Conservation (phyloP, 371 early-diverging fungal species). For the Circinella umbellata region DNA sequence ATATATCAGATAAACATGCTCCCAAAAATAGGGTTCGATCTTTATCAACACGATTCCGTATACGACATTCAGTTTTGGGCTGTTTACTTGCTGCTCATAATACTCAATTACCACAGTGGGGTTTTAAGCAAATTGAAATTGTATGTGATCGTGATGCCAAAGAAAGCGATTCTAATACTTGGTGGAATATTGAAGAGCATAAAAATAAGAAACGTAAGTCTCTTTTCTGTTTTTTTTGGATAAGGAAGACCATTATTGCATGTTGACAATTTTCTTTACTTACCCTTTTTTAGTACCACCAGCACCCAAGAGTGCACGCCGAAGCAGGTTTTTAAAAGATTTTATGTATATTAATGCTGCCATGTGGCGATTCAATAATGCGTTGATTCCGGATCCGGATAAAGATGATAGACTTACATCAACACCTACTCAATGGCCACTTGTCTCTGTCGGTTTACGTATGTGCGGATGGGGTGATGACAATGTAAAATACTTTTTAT, state of each 20-base stretch:
- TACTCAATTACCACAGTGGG: constrained; percentile 96
- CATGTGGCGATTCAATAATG: constrained; percentile 98
- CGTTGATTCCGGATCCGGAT: constrained; percentile 94
- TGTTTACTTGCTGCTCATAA: constrained; percentile 82
- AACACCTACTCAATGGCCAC: constrained; percentile 94
- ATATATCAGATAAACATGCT: constrained; percentile 35
- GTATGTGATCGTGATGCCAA: constrained; percentile 76
- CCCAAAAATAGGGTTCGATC: constrained; percentile 55
- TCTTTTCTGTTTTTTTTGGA: no score
- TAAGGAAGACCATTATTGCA: not conserved
- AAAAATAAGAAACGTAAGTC: constrained; percentile 60
- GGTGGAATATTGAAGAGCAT: constrained; percentile 98
- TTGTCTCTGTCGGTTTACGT: constrained; percentile 88
- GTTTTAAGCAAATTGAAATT: constrained; percentile 96
- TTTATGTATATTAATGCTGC: constrained; percentile 93
- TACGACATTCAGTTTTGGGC: constrained; percentile 77
- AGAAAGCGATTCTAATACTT: constrained; percentile 56
- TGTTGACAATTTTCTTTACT: not conserved
- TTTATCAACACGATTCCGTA: constrained; percentile 86
- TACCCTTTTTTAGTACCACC: constrained; percentile 50
- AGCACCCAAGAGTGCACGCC: constrained; percentile 64
- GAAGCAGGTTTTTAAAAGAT: constrained; percentile 81
- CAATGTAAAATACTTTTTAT: constrained; percentile 89
- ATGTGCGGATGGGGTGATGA: constrained; percentile 97
- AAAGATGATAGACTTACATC: constrained; percentile 93